phyloP scores from a whole-genome alignment of 176 grass and related monocot species.

The Hyparrhenia diplandra region DNA sequence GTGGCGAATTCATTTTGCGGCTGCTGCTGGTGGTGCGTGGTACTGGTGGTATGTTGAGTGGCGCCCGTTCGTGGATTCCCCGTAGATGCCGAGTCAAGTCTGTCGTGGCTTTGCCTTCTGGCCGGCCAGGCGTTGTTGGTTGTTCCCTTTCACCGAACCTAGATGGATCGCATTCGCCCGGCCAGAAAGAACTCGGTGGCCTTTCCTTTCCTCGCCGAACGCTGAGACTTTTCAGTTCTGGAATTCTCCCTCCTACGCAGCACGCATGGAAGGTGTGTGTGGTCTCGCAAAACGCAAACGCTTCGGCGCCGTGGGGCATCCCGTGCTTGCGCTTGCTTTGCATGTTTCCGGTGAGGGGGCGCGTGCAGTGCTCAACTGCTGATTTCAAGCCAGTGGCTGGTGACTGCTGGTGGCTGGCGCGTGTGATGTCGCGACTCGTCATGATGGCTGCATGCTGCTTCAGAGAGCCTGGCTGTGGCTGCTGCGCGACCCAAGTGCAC shows the following conservation, averaged over 20 bases:
- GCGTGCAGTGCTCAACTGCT: too few relatives aligned
- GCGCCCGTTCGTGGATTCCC: conserved; percentile 37
- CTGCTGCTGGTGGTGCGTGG: neutral
- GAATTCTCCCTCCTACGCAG: neutral
- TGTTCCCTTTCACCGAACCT: neutral
- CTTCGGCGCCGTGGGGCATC: neutral
- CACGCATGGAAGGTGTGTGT: neutral
- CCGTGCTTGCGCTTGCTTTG: neutral
- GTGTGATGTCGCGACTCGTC: too few relatives aligned
- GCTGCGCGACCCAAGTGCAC: too few relatives aligned
- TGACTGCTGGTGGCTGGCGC: too few relatives aligned
- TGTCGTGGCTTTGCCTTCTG: neutral
- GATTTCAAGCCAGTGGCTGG: too few relatives aligned
- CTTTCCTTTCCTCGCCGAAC: neutral
- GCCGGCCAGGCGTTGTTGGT: too few relatives aligned
- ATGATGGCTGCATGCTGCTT: too few relatives aligned
- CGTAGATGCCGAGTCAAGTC: conserved; percentile 35
- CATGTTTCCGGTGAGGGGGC: too few relatives aligned
- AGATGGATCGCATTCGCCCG: too few relatives aligned
- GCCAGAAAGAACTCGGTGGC: neutral
- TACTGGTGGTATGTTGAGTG: neutral
- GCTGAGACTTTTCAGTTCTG: neutral
- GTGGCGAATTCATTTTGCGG: neutral
- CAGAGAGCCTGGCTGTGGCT: too few relatives aligned
- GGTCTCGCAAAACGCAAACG: neutral